Evolutionary conservation across 345 rosid species (phyloP).

Genomic region (Melaleuca quinquenervia): DNA sequence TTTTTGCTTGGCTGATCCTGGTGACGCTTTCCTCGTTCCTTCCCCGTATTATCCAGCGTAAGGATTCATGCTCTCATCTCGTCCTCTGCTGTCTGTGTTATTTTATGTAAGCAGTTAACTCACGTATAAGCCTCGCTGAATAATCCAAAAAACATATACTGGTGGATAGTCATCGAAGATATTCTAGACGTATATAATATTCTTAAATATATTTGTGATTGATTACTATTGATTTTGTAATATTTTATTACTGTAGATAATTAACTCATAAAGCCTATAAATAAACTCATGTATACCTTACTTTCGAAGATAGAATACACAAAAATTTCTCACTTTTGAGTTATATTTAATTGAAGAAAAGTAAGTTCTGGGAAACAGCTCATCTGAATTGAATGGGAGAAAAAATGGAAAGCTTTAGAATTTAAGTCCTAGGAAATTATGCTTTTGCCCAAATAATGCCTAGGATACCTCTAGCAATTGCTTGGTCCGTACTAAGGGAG

Average conservation of each 20-base stretch:
- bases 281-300: no score
- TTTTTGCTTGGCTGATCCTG: slow-evolving; percentile 83
- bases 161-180: neutral
- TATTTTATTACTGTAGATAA: no score
- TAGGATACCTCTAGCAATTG: neutral
- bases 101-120: neutral
- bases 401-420: neutral
- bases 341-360: neutral
- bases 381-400: neutral
- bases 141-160: neutral
- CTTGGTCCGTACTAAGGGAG: neutral
- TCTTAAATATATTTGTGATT: no score
- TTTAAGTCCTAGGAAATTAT: neutral
- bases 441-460: neutral
- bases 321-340: no score
- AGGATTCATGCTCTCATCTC: neutral
- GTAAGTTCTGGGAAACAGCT: neutral
- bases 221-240: no score
- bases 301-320: no score
- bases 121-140: neutral
- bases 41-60: slow-evolving; percentile 85
- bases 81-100: neutral
- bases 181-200: no score
- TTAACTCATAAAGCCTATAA: no score
- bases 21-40: slow-evolving; percentile 75